phyloP scores from a whole-genome alignment of 768 basidiomycete species.

The Artomyces pyxidatus region DNA sequence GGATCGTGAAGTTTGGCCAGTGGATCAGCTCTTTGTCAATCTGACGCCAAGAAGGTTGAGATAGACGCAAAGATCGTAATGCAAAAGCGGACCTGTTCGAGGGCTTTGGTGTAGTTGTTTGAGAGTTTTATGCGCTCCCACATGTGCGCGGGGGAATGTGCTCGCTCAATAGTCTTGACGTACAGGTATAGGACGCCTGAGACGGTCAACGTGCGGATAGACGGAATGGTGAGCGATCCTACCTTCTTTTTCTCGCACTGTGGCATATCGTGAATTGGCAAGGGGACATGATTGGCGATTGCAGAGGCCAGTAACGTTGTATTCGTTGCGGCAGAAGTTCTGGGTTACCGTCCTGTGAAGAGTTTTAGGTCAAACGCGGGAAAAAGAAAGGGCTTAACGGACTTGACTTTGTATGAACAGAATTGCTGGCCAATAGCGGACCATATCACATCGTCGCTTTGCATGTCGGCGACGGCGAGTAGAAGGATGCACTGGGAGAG shows the following conservation, averaged over 20 bases:
- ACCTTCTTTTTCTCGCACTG: slow-evolving; percentile 97
- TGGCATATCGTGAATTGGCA: slow-evolving; percentile 97
- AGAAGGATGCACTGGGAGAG: no score
- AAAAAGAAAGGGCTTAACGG: slow-evolving; percentile 24
- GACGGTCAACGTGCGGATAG: background rate
- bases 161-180: slow-evolving; percentile 95
- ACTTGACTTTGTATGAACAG: slow-evolving; percentile 99
- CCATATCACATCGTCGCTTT: slow-evolving; percentile 99
- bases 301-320: slow-evolving; percentile 96
- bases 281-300: slow-evolving; percentile 92
- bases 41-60: slow-evolving; percentile 31
- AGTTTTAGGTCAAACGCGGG: background rate
- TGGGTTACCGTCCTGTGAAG: slow-evolving; percentile 76
- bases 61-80: background rate
- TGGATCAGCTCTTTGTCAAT: slow-evolving; percentile 94
- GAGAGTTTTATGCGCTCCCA: slow-evolving; percentile 94
- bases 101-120: slow-evolving; percentile 89
- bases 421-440: slow-evolving; percentile 90
- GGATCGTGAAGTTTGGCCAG: slow-evolving; percentile 96
- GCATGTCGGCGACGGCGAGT: no score
- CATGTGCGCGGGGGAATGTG: slow-evolving; percentile 94
- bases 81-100: slow-evolving; percentile 81
- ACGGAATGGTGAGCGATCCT: slow-evolving; percentile 10
- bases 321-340: slow-evolving; percentile 98
- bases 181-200: slow-evolving; percentile 84